Evolutionary conservation across 768 basidiomycete species (phyloP), one percentile per base, ranked within the genome.

Genomic region (Psilocybe tampanensis): DNA sequence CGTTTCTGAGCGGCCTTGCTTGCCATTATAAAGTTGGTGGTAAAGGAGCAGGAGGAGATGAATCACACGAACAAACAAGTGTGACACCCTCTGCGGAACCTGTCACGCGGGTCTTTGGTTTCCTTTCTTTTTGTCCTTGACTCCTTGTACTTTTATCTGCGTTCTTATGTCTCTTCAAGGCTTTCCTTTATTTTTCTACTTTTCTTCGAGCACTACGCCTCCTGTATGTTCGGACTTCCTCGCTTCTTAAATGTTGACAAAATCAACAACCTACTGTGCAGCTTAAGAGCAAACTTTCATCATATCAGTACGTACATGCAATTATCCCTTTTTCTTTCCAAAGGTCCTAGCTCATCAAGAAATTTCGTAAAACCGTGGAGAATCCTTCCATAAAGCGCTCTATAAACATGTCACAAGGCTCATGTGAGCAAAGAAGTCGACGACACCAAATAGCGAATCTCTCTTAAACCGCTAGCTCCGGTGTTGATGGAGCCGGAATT

Each of bases 1-100:
- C 92, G 88, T 78, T 91, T 94, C 71, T 89, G 84, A 54, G 92
- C 91, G 53, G 91, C 88, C 77, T 93, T 93, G 71, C 84, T 88
- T 42, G 92, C 90, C 91, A 94, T 94, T 65, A 64, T 39, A 56
- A 60, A 50, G 59, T 53, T 65, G 66, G 61, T 66, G 65, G 66
- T 66, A 62, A 61, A 57, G n/a, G 61, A 64, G 64, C 56, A 64
- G 66, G 62, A 50, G 60, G 61, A 45, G 50, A 55, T 59, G 59
- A 57, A 55, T 54, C 53, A 61, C 66, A 67, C 49, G 55, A 34
- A 36, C 60, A 64, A 64, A 65, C 62, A 68, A 55, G 15, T 32
- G 56, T 61, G 57, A 58, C 57, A 24, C 36, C 23, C 33, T 23
- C n/a, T 44, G 23, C 49, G 44, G 36, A 39, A 52, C 24, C 47